Evolutionary conservation across 805 yeast genomes (phyloP), one percentile per base, ranked within the genome.

Genomic region (Saccharomycopsis amapae): DNA sequence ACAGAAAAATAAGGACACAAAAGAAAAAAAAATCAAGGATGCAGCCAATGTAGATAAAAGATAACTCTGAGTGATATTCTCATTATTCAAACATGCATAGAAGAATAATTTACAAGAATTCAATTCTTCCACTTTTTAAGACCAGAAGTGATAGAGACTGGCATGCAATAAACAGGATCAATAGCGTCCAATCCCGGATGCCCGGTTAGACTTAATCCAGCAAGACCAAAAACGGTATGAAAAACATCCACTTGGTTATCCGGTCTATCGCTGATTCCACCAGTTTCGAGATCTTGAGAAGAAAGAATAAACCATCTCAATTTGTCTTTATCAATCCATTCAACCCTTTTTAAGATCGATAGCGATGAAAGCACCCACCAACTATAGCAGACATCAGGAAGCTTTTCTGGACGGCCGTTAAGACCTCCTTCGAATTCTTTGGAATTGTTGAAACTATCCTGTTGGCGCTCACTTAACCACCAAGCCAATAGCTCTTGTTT

Each of bases 311-410:
- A 93, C 2, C 64, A 61, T 43, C 73, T 71, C 46, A 93, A 65
- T 54, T 73, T 77, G 3, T 64, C 71, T 24, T 68, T 69, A 57
- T 86, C 81, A n/a, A 93, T 82, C 88, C 95, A 88, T 53, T 84
- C 75, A 17, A 79, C 61, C 51, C 75, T 78, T 0, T 67, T 75
- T 18, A 90, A 67, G 31, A 86, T 79, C 0, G 83, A 73, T 47
- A 89, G 63, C 2, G 87, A 73, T 1, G 94, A 81, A 19, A 88
- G 61, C 7, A 88, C 95, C 99, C 99, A 93, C 96, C 97, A 93
- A 55, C 93, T 80, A 61, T 93, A 93, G 60, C 99, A 93, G n/a
- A 86, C 96, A 62, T 93, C 99, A 0, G 97, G 95, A 17, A 87
- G 65, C 60, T 93, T 93, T 49, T 93, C 95, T 0, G 97, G 96